Conservation (phyloP, 257 asterid species). For the Solanum peruvianum region DNA sequence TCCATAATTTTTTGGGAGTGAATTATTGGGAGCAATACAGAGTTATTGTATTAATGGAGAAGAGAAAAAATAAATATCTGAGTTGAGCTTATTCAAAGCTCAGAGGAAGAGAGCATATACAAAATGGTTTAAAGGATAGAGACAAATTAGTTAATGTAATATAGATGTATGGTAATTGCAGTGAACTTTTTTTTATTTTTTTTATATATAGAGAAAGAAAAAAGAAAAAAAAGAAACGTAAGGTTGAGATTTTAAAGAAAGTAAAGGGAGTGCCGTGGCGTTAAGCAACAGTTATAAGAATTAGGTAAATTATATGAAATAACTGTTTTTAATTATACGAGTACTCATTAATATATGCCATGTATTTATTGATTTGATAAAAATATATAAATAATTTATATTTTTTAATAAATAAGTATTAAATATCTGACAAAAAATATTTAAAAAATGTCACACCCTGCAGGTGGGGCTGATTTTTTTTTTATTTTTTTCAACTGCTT, state of each 20-base stretch:
- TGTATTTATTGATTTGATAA: not conserved
- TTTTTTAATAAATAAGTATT: not conserved
- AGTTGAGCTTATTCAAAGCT: not conserved
- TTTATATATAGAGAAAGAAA: not conserved
- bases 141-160: not conserved
- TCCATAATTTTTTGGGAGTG: not conserved
- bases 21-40: not conserved
- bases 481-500: not conserved
- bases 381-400: not conserved
- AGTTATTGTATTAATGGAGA: not conserved
- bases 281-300: conserved; percentile 34
- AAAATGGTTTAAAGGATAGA: not conserved
- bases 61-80: not conserved
- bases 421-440: not conserved
- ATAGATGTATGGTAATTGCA: not conserved
- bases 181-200: not conserved
- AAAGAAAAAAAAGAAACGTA: conserved; percentile 11
- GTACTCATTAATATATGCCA: not conserved
- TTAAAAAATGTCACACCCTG: not conserved
- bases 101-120: not conserved
- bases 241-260: conserved; percentile 20
- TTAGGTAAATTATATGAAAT: not conserved
- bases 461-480: not conserved
- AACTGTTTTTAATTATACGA: too few species aligned
- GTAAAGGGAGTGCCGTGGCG: conserved; percentile 31